These are phyloP conservation scores for Mycosarcoma maydis DNA, from an alignment of 1,284 basidiomycete species.

Conservation along the genomic window DNA sequence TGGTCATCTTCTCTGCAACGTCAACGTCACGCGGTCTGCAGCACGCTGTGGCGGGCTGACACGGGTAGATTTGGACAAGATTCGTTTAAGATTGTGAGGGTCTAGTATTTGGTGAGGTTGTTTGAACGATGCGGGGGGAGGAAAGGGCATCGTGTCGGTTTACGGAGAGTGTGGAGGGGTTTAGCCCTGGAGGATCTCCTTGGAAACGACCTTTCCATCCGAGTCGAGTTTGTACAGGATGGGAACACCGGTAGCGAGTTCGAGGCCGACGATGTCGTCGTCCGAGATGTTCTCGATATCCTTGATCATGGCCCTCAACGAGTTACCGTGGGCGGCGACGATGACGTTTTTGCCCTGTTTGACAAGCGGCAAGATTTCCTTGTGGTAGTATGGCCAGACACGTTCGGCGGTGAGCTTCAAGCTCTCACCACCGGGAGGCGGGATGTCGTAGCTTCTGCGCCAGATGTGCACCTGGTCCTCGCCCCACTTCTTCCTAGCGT, in stretches of 20 bases:
- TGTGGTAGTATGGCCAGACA: constrained; percentile 68
- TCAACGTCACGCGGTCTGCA: too few relatives aligned
- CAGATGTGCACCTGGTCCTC: constrained; percentile 69
- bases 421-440: constrained; percentile 69
- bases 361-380: constrained; percentile 68
- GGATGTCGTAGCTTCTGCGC: constrained; percentile 67
- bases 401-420: constrained; percentile 68
- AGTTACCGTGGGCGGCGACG: constrained; percentile 69
- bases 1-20: too few relatives aligned
- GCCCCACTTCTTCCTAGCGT: constrained; percentile 69
- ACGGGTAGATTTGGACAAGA: too few relatives aligned
- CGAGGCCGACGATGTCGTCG: constrained; percentile 68
- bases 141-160: too few relatives aligned
- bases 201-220: constrained; percentile 63
- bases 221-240: constrained; percentile 69
- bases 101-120: too few relatives aligned
- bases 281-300: constrained; percentile 66
- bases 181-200: constrained; percentile 60
- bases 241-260: constrained; percentile 69
- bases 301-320: constrained; percentile 68
- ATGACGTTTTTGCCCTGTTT: constrained; percentile 68
- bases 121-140: too few relatives aligned
- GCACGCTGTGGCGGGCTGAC: too few relatives aligned
- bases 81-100: too few relatives aligned
- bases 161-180: too few relatives aligned